Conservation (phyloP, 2,329 filamentous ascomycete species). For the Corinectria fuckeliana region DNA sequence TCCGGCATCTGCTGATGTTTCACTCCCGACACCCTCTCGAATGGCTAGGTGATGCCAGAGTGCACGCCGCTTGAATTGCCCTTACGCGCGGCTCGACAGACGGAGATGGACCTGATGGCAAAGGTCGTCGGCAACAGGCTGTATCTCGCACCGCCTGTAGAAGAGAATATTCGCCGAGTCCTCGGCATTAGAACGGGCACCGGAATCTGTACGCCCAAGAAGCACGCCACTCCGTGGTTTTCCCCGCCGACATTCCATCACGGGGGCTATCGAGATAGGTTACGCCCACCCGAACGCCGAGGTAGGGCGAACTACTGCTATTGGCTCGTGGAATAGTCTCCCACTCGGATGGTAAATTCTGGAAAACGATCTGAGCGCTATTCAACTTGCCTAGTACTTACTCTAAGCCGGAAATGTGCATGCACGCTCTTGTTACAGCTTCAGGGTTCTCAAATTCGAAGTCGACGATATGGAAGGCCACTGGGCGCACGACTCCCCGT, state of each 20-base stretch:
- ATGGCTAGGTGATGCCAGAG: constrained; percentile 3
- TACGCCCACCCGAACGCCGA: constrained; percentile 36
- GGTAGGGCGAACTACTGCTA: constrained; percentile 26
- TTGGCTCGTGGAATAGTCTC: no score
- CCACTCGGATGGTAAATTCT: constrained; percentile 25
- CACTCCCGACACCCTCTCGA: constrained; percentile 9
- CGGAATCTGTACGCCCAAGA: constrained; percentile 44
- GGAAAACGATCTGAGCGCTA: constrained; percentile 41
- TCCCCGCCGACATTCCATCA: background rate
- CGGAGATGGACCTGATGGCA: constrained; percentile 43
- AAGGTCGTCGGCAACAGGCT: constrained; percentile 29
- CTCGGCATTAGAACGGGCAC: constrained; percentile 53
- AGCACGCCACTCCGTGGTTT: background rate
- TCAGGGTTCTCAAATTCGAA: constrained; percentile 43
- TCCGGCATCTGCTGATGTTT: background rate
- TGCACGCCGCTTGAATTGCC: background rate
- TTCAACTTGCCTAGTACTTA: constrained; percentile 38
- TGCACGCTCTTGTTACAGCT: background rate
- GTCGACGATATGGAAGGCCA: constrained; percentile 45
- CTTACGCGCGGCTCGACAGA: background rate
- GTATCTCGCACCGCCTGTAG: constrained; percentile 35
- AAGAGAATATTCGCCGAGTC: constrained; percentile 41
- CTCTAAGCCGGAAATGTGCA: background rate
- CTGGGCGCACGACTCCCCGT: constrained; percentile 39
- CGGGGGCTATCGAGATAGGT: constrained; percentile 49